Evolutionary conservation across 2,329 filamentous ascomycete genomes (phyloP).

Genomic region (Paramyrothecium sp.): DNA sequence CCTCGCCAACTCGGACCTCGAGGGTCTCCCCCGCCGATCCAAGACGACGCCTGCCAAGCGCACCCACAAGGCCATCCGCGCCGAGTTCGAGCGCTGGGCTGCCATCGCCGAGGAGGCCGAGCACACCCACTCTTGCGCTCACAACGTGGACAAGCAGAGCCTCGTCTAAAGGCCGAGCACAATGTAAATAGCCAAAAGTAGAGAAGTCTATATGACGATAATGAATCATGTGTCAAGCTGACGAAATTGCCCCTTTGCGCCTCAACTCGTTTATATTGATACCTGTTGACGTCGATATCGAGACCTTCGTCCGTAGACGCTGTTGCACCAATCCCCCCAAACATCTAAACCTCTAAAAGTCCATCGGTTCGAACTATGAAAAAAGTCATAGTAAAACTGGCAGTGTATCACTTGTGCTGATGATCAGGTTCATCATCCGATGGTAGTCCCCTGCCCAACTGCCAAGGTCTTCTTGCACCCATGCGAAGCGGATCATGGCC

Average conservation of each 20-base stretch:
- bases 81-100: conserved; percentile 22
- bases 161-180: conserved; percentile 12
- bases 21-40: conserved; percentile 29
- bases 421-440: neutral
- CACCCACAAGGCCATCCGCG: conserved; percentile 18
- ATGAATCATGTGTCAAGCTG: neutral
- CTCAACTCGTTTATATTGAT: no score
- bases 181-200: neutral
- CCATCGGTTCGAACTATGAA: no score
- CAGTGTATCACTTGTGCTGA: neutral
- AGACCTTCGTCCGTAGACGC: no score
- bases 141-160: conserved; percentile 18
- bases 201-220: neutral
- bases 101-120: conserved; percentile 19
- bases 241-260: neutral
- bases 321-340: no score
- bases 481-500: neutral
- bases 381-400: neutral
- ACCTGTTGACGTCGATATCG: no score
- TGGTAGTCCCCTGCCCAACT: neutral
- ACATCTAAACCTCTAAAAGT: no score
- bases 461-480: neutral
- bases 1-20: conserved; percentile 33
- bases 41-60: conserved; percentile 24
- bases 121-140: conserved; percentile 23